A percentile compares a stretch with the other conserved stretches of the same genome.
phyloP scores from a whole-genome alignment of 179 eudicot species.

The Actinidia polygama region DNA sequence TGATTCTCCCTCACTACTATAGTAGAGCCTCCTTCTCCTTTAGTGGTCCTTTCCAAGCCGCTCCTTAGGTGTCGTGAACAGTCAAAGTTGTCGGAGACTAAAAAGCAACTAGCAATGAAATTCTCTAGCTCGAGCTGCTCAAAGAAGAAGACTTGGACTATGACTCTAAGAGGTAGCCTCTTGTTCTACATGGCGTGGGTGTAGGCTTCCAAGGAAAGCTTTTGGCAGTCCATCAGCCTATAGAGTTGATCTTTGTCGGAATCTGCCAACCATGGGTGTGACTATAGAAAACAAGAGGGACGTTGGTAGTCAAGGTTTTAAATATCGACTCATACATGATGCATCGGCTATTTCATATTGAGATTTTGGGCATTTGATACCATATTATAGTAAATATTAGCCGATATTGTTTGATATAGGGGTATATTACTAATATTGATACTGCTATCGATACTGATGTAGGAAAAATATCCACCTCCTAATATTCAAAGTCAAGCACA shows the following conservation, averaged over 20 bases:
- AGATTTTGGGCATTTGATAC: too few relatives aligned
- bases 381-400: too few relatives aligned
- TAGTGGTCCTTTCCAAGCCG: constrained; percentile 47
- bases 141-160: constrained; percentile 77
- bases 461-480: too few relatives aligned
- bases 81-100: constrained; percentile 66
- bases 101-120: constrained; percentile 70
- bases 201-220: constrained; percentile 75
- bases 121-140: constrained; percentile 72
- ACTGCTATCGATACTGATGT: too few relatives aligned
- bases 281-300: too few relatives aligned
- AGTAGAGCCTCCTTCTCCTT: constrained; percentile 50
- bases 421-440: too few relatives aligned
- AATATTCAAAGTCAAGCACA: too few relatives aligned
- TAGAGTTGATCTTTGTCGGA: constrained; percentile 66
- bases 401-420: too few relatives aligned
- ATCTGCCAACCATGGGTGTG: constrained; percentile 70
- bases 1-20: constrained; percentile 64
- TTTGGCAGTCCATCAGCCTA: constrained; percentile 72
- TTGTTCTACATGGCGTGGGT: constrained; percentile 75
- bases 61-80: constrained; percentile 64
- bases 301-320: too few relatives aligned
- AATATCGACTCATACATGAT: too few relatives aligned
- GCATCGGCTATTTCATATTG: too few relatives aligned
- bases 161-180: constrained; percentile 62